Evolutionary conservation across 2,329 filamentous ascomycete species (phyloP).

Genomic region (Achaetomium macrosporum): DNA sequence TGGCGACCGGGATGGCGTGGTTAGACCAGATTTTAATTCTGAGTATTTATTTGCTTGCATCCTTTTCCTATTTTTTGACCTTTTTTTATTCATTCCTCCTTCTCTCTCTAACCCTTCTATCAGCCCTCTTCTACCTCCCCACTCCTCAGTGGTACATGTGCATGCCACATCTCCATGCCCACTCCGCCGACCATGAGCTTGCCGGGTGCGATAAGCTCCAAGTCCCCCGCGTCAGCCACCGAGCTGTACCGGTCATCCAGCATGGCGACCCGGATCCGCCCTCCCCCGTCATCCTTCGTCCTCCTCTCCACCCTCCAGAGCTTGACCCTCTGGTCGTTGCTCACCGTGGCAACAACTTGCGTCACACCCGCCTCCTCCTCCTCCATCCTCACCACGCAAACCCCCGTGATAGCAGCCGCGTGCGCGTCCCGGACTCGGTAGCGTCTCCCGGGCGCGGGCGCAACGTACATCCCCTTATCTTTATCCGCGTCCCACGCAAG

Average conservation of each 20-base stretch:
- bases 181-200: constrained; percentile 40
- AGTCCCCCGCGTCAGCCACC: constrained; percentile 54
- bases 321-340: constrained; percentile 59
- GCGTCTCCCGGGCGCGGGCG: too few relatives aligned
- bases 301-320: constrained; percentile 39
- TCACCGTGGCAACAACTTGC: constrained; percentile 40
- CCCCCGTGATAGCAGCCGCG: constrained; percentile 63
- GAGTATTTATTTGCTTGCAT: not conserved
- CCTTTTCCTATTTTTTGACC: not conserved
- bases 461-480: too few relatives aligned
- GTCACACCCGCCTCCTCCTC: constrained; percentile 17
- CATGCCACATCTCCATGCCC: constrained; percentile 42
- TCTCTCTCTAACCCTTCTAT: not conserved
- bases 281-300: not conserved
- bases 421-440: constrained; percentile 53
- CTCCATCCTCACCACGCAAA: constrained; percentile 33
- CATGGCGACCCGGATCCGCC: constrained; percentile 32
- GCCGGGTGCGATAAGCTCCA: constrained; percentile 35
- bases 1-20: too few relatives aligned
- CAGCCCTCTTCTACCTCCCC: not conserved
- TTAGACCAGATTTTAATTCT: not conserved
- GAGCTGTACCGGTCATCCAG: constrained; percentile 50
- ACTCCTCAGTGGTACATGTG: not conserved
- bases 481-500: constrained; percentile 29
- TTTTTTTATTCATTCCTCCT: not conserved